Evolutionary conservation across 768 basidiomycete genomes (phyloP).

Genomic region (Lyophyllum atratum): DNA sequence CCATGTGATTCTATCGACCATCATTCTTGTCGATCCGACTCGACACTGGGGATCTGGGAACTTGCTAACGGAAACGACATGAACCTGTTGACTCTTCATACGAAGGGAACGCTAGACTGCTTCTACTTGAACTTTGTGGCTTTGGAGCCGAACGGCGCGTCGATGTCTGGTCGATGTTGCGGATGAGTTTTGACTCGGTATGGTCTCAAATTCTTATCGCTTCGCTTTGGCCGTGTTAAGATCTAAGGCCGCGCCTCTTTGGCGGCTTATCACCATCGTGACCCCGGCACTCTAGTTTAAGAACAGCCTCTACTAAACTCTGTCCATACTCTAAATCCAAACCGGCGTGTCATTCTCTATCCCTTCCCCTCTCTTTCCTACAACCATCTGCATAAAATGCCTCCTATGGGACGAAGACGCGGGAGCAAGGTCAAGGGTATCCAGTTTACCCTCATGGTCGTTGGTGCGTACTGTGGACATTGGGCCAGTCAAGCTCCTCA

Average conservation of each 20-base stretch:
- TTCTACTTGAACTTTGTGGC: too few species aligned
- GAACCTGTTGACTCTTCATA: too few species aligned
- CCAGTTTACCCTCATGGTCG: constrained; percentile 87
- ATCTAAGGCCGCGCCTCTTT: constrained; percentile 11
- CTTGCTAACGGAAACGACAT: too few species aligned
- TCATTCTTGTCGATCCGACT: not conserved
- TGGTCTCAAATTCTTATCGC: not conserved
- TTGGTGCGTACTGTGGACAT: constrained; percentile 60
- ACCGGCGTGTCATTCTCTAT: constrained; percentile 6
- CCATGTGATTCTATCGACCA: constrained; percentile 15
- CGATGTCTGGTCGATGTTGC: not conserved
- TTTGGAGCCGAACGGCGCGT: not conserved
- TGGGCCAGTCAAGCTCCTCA: not conserved
- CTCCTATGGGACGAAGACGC: constrained; percentile 51
- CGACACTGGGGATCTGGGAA: not conserved
- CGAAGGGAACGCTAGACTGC: too few species aligned
- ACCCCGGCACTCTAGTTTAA: constrained; percentile 18
- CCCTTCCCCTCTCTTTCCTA: constrained; percentile 11
- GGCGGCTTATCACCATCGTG: constrained; percentile 13
- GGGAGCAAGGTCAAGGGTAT: constrained; percentile 88
- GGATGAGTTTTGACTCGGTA: not conserved
- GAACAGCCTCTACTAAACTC: constrained; percentile 4
- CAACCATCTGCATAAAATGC: constrained; percentile 34
- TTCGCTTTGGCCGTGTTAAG: constrained; percentile 13
- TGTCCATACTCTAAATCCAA: constrained; percentile 7